These are phyloP conservation scores for Trichocladium uniseriatum DNA, from an alignment of 495 filamentous ascomycete genomes.

Conservation along the genomic window DNA sequence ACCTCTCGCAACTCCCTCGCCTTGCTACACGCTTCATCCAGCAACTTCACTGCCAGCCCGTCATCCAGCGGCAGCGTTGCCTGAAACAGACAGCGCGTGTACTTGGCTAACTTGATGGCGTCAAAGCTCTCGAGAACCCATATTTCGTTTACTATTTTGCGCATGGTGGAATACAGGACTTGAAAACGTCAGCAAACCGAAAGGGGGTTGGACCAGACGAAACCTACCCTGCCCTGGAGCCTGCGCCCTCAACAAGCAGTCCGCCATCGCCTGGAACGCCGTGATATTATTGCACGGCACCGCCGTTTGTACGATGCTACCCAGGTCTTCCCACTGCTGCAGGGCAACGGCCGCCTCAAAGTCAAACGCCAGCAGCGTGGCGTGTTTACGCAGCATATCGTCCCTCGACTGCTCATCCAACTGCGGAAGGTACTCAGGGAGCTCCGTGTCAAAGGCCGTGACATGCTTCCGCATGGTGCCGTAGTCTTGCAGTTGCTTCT, in stretches of 20 bases:
- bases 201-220: background rate
- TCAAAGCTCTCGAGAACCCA: slow-evolving; percentile 46
- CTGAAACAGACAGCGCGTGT: slow-evolving; percentile 64
- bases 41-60: slow-evolving; percentile 41
- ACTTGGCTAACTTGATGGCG: slow-evolving; percentile 51
- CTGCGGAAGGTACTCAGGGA: slow-evolving; percentile 27
- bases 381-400: slow-evolving; percentile 53
- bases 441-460: slow-evolving; percentile 40
- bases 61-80: slow-evolving; percentile 45
- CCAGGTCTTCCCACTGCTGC: slow-evolving; percentile 58
- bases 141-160: slow-evolving; percentile 55
- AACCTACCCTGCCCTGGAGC: slow-evolving; percentile 39
- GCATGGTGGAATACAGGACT: slow-evolving; percentile 42
- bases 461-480: slow-evolving; percentile 47
- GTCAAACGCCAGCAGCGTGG: slow-evolving; percentile 57
- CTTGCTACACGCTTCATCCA: slow-evolving; percentile 47
- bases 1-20: slow-evolving; percentile 38
- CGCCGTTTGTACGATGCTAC: slow-evolving; percentile 49
- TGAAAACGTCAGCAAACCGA: background rate
- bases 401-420: slow-evolving; percentile 36
- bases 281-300: slow-evolving; percentile 27
- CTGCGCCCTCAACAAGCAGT: slow-evolving; percentile 49
- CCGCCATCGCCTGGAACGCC: slow-evolving; percentile 46
- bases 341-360: slow-evolving; percentile 65
- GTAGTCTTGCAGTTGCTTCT: slow-evolving; percentile 53